Percentiles rank a stretch among this genome's conserved stretches.
These are phyloP conservation scores for Pisolithus tinctorius DNA, from an alignment of 768 basidiomycete genomes.

Conservation along the genomic window DNA sequence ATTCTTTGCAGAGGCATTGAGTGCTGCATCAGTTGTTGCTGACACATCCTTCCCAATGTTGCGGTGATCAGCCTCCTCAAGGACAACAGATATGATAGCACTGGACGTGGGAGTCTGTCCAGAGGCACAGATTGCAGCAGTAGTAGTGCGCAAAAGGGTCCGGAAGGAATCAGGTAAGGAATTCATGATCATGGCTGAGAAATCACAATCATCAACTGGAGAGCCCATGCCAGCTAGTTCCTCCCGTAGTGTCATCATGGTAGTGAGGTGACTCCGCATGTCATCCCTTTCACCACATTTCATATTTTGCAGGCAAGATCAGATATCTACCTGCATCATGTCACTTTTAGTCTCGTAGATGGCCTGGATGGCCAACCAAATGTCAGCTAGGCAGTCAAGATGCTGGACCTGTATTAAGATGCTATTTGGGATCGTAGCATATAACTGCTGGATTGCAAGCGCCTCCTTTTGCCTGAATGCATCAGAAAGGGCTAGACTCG, in stretches of 20 bases:
- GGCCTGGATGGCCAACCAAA: background rate
- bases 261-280: background rate
- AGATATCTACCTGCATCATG: conserved; percentile 1
- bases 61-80: conserved; percentile 3
- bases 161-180: background rate
- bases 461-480: background rate
- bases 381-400: background rate
- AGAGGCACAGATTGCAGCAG: background rate
- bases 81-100: background rate
- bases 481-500: background rate
- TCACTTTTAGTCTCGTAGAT: conserved; percentile 3
- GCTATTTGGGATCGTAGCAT: background rate
- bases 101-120: background rate
- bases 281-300: conserved; percentile 2
- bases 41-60: background rate
- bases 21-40: background rate
- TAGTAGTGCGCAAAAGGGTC: background rate
- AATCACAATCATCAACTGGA: background rate
- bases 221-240: conserved; percentile 5
- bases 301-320: conserved; percentile 1
- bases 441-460: conserved; percentile 5
- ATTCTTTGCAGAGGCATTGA: background rate
- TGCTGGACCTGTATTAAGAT: background rate
- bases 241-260: background rate
- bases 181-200: conserved; percentile 5